Conservation (phyloP, 1,284 basidiomycete genomes). For the Crepidotus sp. region DNA sequence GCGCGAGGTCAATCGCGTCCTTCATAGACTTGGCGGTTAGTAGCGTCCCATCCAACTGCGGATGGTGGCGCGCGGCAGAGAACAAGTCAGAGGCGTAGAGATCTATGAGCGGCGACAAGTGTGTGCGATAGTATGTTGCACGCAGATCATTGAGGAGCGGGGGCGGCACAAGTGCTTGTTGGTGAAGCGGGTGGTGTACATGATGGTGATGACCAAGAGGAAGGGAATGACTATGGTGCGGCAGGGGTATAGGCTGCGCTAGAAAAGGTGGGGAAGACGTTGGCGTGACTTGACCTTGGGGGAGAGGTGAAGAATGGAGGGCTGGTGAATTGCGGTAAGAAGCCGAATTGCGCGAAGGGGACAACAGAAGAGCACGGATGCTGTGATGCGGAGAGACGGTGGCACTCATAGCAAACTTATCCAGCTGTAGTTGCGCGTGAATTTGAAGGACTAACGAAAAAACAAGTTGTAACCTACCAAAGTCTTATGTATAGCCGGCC, state of each 20-base stretch:
- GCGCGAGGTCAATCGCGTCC: constrained; percentile 53
- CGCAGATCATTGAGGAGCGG: constrained; percentile 34
- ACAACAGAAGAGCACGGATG: constrained; percentile 30
- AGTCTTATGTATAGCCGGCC: constrained; percentile 53
- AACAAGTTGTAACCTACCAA: constrained; percentile 38
- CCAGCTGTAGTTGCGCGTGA: constrained; percentile 44
- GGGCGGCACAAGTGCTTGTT: constrained; percentile 27
- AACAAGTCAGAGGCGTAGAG: constrained; percentile 66
- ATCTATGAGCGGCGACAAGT: constrained; percentile 41
- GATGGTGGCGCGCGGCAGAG: constrained; percentile 62
- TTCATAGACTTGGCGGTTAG: constrained; percentile 49
- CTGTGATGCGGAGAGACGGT: constrained; percentile 40
- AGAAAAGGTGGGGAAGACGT: constrained; percentile 10
- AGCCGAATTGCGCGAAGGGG: constrained; percentile 14
- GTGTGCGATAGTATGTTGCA: constrained; percentile 28
- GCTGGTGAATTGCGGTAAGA: constrained; percentile 26
- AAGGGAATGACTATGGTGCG: constrained; percentile 18
- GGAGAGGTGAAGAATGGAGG: constrained; percentile 19
- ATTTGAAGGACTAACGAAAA: background rate
- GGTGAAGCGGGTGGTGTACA: constrained; percentile 19
- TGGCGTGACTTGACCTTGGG: constrained; percentile 11
- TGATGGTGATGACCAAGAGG: constrained; percentile 18
- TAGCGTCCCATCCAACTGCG: constrained; percentile 57
- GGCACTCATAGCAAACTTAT: constrained; percentile 69
- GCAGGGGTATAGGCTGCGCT: constrained; percentile 16